Base-by-base conservation (phyloP, 768 basidiomycete genomes). In the Tubosaeta sp. region DNA sequence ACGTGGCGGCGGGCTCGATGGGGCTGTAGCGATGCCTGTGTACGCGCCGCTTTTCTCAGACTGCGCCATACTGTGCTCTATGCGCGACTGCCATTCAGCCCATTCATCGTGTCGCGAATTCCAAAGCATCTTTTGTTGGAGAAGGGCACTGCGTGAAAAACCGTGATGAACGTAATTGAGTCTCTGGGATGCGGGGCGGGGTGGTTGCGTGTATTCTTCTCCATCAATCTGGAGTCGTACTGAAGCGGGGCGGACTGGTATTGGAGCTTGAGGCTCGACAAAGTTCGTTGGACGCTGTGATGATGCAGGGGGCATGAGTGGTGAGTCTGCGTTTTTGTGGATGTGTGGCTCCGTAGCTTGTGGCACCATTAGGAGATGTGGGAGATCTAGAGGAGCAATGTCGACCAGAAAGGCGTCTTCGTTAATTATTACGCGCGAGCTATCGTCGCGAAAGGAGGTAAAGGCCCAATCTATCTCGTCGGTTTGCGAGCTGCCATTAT, bases 111-210 rank as follows among this genome's bases (percentile, higher is more conserved):
- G 75, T 18, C 82, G 79, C 6, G 72, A 61, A 32, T 71, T 69
- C 86, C 86, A 87, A 56, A 87, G 76, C 64, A 69, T 78, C 60
- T 84, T 87, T 56, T 79, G 65, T 58, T 84, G 77, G 13, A 73
- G 67, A 31, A 87, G 73, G 2, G 81, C 79, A 52, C 76, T 78
- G 16, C 78, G 77, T 12, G 85, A 87, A 55, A 82, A 74, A 2
- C 86, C 86, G 59, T 79, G 85, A 53, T 87, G 74, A 6, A 63
- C 60, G 55, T 80, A 81, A 29, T 66, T 60, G 54, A 77, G 77
- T 24, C 76, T 75, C 58, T 67, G 67, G 48, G 46, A 31, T 38
- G 62, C 39, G 52, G 25, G 32, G 21, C 48, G 57, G 44, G 40
- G 35, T 14, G 53, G 51, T 24, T 24, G 50, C 11, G 38, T 13